These are phyloP conservation scores for Fraxinus greggii DNA, from an alignment of 305 asterid species.

Conservation along the genomic window DNA sequence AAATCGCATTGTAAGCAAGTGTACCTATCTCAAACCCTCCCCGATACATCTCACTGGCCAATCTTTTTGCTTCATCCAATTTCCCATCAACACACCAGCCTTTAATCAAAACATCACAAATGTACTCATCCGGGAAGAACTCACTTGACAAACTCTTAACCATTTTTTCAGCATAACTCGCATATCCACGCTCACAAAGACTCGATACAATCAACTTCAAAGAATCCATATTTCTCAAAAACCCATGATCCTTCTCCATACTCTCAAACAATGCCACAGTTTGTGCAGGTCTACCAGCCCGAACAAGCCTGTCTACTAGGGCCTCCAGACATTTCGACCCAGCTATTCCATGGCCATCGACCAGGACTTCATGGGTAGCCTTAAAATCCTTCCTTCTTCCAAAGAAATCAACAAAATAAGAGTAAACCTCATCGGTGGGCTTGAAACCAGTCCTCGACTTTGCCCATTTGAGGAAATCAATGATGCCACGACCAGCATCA, in stretches of 20 bases:
- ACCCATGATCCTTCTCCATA: slow-evolving; percentile 74
- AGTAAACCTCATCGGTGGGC: slow-evolving; percentile 52
- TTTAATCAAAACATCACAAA: slow-evolving; percentile 64
- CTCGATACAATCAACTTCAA: slow-evolving; percentile 57
- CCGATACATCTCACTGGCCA: slow-evolving; percentile 67
- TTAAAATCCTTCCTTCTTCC: slow-evolving; percentile 93
- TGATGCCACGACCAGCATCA: slow-evolving; percentile 61
- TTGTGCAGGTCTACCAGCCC: slow-evolving; percentile 76
- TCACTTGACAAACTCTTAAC: slow-evolving; percentile 72
- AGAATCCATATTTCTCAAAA: slow-evolving; percentile 49
- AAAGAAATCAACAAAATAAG: slow-evolving; percentile 64
- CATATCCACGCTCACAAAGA: slow-evolving; percentile 67
- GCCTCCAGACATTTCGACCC: slow-evolving; percentile 63
- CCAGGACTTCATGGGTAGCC: slow-evolving; percentile 67
- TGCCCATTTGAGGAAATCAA: slow-evolving; percentile 80
- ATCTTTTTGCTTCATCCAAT: slow-evolving; percentile 65
- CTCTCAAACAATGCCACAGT: slow-evolving; percentile 62
- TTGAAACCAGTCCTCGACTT: slow-evolving; percentile 47
- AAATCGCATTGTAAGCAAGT: slow-evolving; percentile 60
- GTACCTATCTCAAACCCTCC: slow-evolving; percentile 76
- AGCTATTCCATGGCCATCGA: slow-evolving; percentile 47
- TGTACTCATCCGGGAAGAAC: slow-evolving; percentile 72
- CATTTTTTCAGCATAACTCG: slow-evolving; percentile 84
- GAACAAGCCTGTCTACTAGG: slow-evolving; percentile 64
- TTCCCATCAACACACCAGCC: slow-evolving; percentile 85